Evolutionary conservation across 257 asterid species (phyloP), one percentile per base, ranked within the genome.

Genomic region (Verbena officinalis): DNA sequence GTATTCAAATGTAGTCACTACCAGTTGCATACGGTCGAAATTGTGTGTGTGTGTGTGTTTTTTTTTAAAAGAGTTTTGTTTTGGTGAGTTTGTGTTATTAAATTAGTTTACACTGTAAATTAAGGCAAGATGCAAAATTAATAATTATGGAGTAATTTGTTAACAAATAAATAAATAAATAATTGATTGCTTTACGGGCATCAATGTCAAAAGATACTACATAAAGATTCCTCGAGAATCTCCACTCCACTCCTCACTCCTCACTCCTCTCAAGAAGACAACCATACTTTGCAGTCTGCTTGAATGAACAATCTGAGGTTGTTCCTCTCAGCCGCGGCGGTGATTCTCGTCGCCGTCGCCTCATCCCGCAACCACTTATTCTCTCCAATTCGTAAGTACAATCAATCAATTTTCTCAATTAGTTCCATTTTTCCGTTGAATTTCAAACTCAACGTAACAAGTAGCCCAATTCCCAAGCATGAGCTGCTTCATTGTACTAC

Each of bases 261-360:
- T 53, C 59, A 13, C 54, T 50, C 40, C 15, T 42, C 61, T 22
- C 8, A 19, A 19, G 14, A 4, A 27, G 33, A 27, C 2, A 10
- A 45, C 6, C 10, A 17, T 40, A 9, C 66, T 42, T 56, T 42
- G 5, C 6, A 16, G 7, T n/a, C n/a, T n/a, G 14, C 43, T 45
- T n/a, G 11, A 55, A 78, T 76, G 84, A 52, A 44, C 68, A 70
- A 31, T 44, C 20, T 65, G 52, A 65, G 71, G 67, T 31, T 56
- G 64, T 59, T 73, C 5, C 71, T 81, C 59, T 70, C 87, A 8
- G 83, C 85, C 42, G 27, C 67, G 30, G 74, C 56, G 55, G 85
- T 63, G 68, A 65, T 77, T 73, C 49, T 79, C 7, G 52, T 82
- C 57, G 80, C 88, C 64, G 21, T 75, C 48, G 69, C 27, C 38